Conservation (phyloP, 179 eudicot species). For the Amaranthus tricolor region DNA sequence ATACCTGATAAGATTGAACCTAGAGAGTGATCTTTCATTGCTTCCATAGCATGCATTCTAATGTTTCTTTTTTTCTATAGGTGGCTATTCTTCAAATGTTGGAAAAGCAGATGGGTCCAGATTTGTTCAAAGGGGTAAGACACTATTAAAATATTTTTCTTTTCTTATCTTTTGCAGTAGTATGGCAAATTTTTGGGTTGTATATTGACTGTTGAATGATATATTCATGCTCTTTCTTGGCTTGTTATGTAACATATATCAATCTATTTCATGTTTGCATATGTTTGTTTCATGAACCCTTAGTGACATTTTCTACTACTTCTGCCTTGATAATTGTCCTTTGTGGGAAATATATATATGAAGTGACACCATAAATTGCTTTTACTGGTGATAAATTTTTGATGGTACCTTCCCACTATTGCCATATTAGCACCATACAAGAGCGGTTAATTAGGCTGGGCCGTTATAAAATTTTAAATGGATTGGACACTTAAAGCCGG, state of each 20-base stretch:
- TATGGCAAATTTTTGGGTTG: too few relatives aligned
- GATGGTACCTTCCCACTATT: too few relatives aligned
- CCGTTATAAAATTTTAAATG: too few relatives aligned
- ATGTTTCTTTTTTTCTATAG: constrained; percentile 32
- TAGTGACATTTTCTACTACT: too few relatives aligned
- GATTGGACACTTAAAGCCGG: too few relatives aligned
- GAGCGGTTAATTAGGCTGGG: too few relatives aligned
- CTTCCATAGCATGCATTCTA: constrained; percentile 2
- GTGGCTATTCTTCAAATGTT: constrained; percentile 97
- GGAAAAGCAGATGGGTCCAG: constrained; percentile 99
- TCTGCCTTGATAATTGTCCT: background rate
- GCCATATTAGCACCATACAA: too few relatives aligned
- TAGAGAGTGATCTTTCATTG: constrained; percentile 2
- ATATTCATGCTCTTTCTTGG: background rate
- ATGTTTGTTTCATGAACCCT: background rate
- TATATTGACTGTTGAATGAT: background rate
- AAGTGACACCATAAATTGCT: too few relatives aligned
- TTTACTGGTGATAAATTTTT: too few relatives aligned
- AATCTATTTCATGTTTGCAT: background rate
- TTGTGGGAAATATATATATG: background rate
- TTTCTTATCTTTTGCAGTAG: background rate
- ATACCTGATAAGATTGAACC: constrained; percentile 9
- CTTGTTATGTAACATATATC: background rate
- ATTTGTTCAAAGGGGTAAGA: constrained; percentile 87
- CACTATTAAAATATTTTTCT: background rate